Evolutionary conservation across 1,284 basidiomycete genomes (phyloP), one percentile per base, ranked within the genome.

Genomic region (Cerrena zonata): DNA sequence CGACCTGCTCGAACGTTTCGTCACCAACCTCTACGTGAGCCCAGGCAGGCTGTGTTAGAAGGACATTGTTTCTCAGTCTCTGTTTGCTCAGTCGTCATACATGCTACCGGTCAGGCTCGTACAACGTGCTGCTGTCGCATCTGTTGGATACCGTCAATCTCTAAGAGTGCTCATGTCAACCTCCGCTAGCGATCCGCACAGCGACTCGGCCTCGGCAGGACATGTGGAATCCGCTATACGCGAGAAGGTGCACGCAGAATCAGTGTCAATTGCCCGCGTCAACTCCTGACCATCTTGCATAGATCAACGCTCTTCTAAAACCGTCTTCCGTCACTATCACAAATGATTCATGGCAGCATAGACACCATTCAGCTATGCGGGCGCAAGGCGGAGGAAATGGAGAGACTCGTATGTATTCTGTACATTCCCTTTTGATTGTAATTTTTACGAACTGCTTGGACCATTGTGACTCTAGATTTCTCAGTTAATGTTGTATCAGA

Each of bases 301-400:
- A 88, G 87, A 69, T 89, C 56, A 77, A 71, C 45, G 64, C 68
- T 39, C 66, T 78, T 43, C 72, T 89, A 51, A 70, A 72, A 58
- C 86, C 86, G 34, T 69, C 73, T 48, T 70, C 72, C 58, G 71
- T 89, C 58, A 70, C 63, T 48, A 82, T 89, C 62, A 74, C 74
- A 41, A 90, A 90, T 67, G 84, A 89, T 62, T 88, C 86, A 43
- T 82, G 79, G 76, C 74, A 86, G 68, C 87, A 90, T 67, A 76
- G 82, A 59, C 82, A 89, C 69, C 87, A 90, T 68, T 75, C 76
- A 47, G 71, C 87, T 45, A 90, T 90, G 88, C 75, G 77, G 61
- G 79, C 75, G 47, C 72, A 78, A 65, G 78, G 74, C 49, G 81
- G 76, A 55, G 77, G 75, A 39, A 79, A 72, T 58, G 80, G 79